Percentiles rank a stretch among this genome's conserved stretches.
Conservation (phyloP, 2,329 filamentous ascomycete genomes). For the Epichloe scottii region DNA sequence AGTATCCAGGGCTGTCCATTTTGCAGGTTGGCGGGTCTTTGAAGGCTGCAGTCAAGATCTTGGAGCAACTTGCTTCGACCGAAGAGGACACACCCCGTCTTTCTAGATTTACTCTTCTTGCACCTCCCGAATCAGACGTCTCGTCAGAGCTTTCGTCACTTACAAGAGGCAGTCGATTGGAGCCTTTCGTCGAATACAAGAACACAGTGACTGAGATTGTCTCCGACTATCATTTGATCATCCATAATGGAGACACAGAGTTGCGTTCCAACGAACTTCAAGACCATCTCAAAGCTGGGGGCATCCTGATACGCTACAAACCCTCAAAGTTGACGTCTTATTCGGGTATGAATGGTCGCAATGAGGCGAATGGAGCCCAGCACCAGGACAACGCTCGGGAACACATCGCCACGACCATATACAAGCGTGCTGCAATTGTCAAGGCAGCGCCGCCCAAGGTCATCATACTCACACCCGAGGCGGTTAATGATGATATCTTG, state of each 20-base stretch:
- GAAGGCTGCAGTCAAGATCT: conserved; percentile 10
- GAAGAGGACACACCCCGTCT: conserved; percentile 19
- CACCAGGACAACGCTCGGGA: background rate
- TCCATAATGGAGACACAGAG: conserved; percentile 11
- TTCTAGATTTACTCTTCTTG: conserved; percentile 20
- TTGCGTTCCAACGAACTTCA: conserved; percentile 9
- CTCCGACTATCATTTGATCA: conserved; percentile 22
- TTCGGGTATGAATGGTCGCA: background rate
- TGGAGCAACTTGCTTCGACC: conserved; percentile 15
- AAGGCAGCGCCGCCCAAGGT: background rate
- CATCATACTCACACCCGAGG: conserved; percentile 2
- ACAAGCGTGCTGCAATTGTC: background rate
- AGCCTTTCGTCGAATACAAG: conserved; percentile 18
- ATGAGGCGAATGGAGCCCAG: background rate
- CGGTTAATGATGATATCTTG: background rate
- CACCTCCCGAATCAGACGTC: conserved; percentile 2
- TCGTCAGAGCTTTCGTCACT: conserved; percentile 2
- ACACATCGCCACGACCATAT: background rate
- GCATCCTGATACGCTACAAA: conserved; percentile 13
- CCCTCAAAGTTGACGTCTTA: background rate
- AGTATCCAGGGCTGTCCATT: conserved; percentile 24
- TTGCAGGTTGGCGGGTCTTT: conserved; percentile 24
- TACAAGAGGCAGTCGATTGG: conserved; percentile 8
- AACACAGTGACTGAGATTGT: conserved; percentile 10
- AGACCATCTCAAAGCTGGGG: conserved; percentile 16